A percentile compares a stretch with the other conserved stretches of the same genome.
phyloP scores from a whole-genome alignment of 805 yeast genomes.

The Saturnispora dispora region DNA sequence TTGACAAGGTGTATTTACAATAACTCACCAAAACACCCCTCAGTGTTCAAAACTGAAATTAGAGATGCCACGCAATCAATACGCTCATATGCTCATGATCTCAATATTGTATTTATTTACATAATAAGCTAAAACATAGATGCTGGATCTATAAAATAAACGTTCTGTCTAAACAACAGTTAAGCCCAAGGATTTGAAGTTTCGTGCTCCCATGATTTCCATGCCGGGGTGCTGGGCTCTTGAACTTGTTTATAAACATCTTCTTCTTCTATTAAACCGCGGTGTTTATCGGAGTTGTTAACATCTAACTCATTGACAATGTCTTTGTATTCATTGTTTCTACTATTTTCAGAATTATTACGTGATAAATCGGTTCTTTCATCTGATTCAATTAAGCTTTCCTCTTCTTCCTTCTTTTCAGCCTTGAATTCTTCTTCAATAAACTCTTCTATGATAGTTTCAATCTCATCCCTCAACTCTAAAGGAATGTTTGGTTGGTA shows the following conservation, averaged over 20 bases:
- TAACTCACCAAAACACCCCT: background rate
- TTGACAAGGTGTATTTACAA: background rate
- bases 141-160: background rate
- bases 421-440: conserved; percentile 18
- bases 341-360: background rate
- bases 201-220: conserved; percentile 45
- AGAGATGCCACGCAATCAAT: background rate
- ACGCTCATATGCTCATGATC: background rate
- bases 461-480: conserved; percentile 61
- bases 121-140: background rate
- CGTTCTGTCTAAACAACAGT: background rate
- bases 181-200: conserved; percentile 54
- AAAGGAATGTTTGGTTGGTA: conserved; percentile 69
- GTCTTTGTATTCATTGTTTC: background rate
- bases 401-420: conserved; percentile 9
- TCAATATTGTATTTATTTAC: background rate
- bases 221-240: conserved; percentile 35
- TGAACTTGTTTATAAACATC: conserved; percentile 24
- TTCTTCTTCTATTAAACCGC: conserved; percentile 10
- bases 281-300: conserved; percentile 5
- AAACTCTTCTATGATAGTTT: conserved; percentile 48
- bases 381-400: background rate
- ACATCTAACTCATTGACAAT: background rate
- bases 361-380: background rate
- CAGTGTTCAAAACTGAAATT: background rate